Conservation (phyloP, 495 filamentous ascomycete genomes). For the Podospora fimiseda region DNA sequence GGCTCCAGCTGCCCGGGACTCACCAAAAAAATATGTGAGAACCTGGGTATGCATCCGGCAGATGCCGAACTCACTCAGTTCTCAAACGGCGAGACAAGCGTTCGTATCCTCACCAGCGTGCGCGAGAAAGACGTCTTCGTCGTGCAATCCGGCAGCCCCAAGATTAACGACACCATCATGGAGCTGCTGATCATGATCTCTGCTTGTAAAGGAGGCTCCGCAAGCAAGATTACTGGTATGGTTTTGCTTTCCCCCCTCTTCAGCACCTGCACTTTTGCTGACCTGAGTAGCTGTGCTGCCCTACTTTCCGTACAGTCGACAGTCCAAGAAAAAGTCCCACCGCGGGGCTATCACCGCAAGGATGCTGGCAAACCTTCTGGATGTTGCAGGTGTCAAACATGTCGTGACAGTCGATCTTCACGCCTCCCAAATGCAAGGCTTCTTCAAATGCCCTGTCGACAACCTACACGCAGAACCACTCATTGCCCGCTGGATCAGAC, state of each 20-base stretch:
- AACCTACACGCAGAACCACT: slow-evolving; percentile 95
- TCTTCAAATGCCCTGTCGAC: slow-evolving; percentile 96
- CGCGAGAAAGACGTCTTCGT: slow-evolving; percentile 98
- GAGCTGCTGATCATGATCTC: slow-evolving; percentile 98
- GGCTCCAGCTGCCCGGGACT: slow-evolving; percentile 52
- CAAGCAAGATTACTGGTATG: slow-evolving; percentile 94
- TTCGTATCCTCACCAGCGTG: slow-evolving; percentile 87
- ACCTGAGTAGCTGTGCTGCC: slow-evolving; percentile 74
- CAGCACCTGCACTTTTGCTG: slow-evolving; percentile 6
- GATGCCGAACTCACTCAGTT: slow-evolving; percentile 54
- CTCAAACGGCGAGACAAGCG: slow-evolving; percentile 85
- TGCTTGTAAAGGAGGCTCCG: slow-evolving; percentile 94
- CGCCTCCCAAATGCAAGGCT: slow-evolving; percentile 97
- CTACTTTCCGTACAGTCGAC: slow-evolving; percentile 97
- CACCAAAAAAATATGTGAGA: slow-evolving; percentile 53
- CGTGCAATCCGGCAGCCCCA: slow-evolving; percentile 90
- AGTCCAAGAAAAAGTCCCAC: slow-evolving; percentile 98
- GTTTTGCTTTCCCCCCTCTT: slow-evolving; percentile 13
- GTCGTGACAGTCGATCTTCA: slow-evolving; percentile 96
- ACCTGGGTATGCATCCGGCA: slow-evolving; percentile 51
- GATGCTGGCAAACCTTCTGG: slow-evolving; percentile 91
- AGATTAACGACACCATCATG: slow-evolving; percentile 98
- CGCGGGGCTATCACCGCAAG: slow-evolving; percentile 92
- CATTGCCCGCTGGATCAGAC: slow-evolving; percentile 90
- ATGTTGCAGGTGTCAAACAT: slow-evolving; percentile 91